Conservation (phyloP, 1,139 yeast genomes). For the Geotrichum klebahnii region DNA sequence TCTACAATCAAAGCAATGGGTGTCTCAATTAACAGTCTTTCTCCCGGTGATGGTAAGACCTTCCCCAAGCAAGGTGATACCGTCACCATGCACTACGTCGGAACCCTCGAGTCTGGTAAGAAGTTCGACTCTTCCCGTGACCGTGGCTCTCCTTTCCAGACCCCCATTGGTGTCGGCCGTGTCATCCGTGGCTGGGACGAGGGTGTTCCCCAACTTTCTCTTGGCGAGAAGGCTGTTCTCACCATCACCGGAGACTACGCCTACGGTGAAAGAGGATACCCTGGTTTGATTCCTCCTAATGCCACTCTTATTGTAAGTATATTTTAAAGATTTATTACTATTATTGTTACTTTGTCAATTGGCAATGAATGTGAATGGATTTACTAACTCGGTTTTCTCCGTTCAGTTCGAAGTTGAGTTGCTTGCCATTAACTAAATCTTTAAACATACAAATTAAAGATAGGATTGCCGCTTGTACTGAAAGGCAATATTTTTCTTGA, state of each 20-base stretch:
- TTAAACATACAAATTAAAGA: slow-evolving; percentile 9
- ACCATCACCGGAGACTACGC: slow-evolving; percentile 93
- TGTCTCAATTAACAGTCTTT: slow-evolving; percentile 38
- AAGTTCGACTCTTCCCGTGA: slow-evolving; percentile 92
- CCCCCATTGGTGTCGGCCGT: slow-evolving; percentile 91
- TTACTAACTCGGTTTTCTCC: background rate
- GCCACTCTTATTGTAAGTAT: slow-evolving; percentile 64
- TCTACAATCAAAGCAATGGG: slow-evolving; percentile 36
- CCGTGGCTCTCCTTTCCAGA: slow-evolving; percentile 91
- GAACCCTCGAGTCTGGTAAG: slow-evolving; percentile 89
- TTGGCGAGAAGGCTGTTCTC: slow-evolving; percentile 87
- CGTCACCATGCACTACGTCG: slow-evolving; percentile 86
- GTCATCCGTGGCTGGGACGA: slow-evolving; percentile 96
- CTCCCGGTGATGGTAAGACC: slow-evolving; percentile 66
- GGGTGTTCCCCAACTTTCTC: slow-evolving; percentile 82
- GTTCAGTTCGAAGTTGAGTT: slow-evolving; percentile 68
- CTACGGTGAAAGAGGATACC: slow-evolving; percentile 91
- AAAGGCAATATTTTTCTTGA: too few species aligned
- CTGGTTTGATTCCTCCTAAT: slow-evolving; percentile 93
- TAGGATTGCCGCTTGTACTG: too few species aligned
- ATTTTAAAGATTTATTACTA: background rate
- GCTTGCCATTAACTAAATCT: slow-evolving; percentile 19
- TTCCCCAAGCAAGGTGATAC: slow-evolving; percentile 83
- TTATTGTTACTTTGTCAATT: background rate
- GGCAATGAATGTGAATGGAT: background rate